phyloP scores from a whole-genome alignment of 257 asterid species.

The Scutellaria baicalensis region DNA sequence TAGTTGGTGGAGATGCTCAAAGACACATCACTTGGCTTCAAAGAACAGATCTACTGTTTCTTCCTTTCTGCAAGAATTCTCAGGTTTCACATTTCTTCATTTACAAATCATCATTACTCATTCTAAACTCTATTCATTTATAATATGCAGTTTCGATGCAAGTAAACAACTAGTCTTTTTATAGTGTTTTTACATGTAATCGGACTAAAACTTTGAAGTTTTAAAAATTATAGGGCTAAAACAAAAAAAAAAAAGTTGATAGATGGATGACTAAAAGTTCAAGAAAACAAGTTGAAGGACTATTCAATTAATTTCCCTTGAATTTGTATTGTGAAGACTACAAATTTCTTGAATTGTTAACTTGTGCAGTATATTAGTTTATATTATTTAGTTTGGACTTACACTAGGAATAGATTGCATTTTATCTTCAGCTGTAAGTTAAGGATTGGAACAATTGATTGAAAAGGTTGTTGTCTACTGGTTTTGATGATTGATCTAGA shows the following conservation, averaged over 20 bases:
- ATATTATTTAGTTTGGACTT: neutral
- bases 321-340: no score
- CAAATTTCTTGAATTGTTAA: neutral
- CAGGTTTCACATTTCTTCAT: conserved; percentile 37
- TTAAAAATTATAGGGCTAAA: no score
- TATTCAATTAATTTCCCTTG: no score
- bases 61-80: conserved; percentile 24
- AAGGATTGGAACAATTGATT: conserved; percentile 6
- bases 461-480: conserved; percentile 21
- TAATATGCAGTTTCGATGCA: no score
- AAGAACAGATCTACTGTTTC: conserved; percentile 49
- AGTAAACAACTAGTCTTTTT: no score
- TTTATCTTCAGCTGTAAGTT: conserved; percentile 4
- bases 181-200: no score
- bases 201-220: no score
- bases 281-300: neutral
- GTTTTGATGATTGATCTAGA: conserved; percentile 24
- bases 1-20: conserved; percentile 26
- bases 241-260: no score
- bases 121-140: no score
- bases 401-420: neutral
- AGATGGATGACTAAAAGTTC: neutral
- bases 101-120: no score
- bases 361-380: neutral
- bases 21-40: conserved; percentile 33